These are phyloP conservation scores for Hemileia vastatrix DNA, from an alignment of 1,284 basidiomycete genomes.

Conservation along the genomic window DNA sequence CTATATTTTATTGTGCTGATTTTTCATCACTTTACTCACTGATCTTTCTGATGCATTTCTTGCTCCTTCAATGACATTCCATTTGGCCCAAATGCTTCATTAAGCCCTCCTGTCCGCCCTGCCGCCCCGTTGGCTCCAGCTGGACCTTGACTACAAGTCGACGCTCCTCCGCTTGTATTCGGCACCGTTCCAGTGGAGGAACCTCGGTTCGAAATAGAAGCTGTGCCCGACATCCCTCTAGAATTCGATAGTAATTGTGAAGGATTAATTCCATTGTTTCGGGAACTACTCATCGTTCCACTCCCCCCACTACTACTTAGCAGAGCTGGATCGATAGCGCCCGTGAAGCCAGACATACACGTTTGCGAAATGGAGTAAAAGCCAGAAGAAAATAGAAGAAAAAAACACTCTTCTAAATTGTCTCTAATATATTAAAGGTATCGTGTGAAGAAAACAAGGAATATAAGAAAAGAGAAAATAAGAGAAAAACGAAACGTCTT, in stretches of 20 bases:
- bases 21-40: constrained; percentile 8
- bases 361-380: not conserved
- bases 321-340: constrained; percentile 20
- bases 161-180: not conserved
- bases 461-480: not conserved
- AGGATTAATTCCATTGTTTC: not conserved
- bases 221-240: not conserved
- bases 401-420: not conserved
- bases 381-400: not conserved
- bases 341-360: constrained; percentile 14
- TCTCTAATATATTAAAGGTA: not conserved
- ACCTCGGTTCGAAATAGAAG: not conserved
- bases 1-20: too few species aligned
- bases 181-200: not conserved
- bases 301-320: constrained; percentile 9
- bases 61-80: constrained; percentile 16
- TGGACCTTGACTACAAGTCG: not conserved
- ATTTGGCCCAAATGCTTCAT: constrained; percentile 1
- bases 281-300: too few species aligned
- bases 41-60: constrained; percentile 22
- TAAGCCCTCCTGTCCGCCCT: not conserved
- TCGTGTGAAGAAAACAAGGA: not conserved
- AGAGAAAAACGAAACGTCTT: not conserved
- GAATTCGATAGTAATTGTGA: not conserved
- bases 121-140: not conserved